phyloP scores from a whole-genome alignment of 495 filamentous ascomycete species.

The Penicillium silybi region DNA sequence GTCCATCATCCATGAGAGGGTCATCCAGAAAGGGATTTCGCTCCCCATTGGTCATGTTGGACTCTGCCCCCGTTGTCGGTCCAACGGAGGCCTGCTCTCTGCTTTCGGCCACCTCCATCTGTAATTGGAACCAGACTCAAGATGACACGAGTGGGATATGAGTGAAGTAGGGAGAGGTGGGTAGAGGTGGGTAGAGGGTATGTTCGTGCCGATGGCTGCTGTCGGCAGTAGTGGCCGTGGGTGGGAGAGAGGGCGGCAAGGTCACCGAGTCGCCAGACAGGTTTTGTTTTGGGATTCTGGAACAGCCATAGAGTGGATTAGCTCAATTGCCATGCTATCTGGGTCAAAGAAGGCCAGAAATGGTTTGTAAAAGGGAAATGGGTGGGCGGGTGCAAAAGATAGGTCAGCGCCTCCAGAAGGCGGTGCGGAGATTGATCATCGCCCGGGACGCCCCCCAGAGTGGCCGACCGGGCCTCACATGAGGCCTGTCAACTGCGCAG shows the following conservation, averaged over 20 bases:
- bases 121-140: background rate
- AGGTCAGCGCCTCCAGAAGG: slow-evolving; percentile 35
- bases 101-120: slow-evolving; percentile 44
- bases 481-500: slow-evolving; percentile 24
- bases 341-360: background rate
- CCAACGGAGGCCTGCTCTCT: slow-evolving; percentile 36
- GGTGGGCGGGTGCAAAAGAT: slow-evolving; percentile 21
- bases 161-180: background rate
- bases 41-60: slow-evolving; percentile 36
- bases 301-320: slow-evolving; percentile 18
- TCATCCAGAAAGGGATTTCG: slow-evolving; percentile 37
- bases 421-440: slow-evolving; percentile 50
- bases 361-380: slow-evolving; percentile 12
- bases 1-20: slow-evolving; percentile 41
- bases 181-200: no score
- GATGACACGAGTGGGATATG: slow-evolving; percentile 1
- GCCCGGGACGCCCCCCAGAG: slow-evolving; percentile 34
- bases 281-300: slow-evolving; percentile 11
- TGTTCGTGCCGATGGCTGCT: slow-evolving; percentile 7
- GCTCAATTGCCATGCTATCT: slow-evolving; percentile 26
- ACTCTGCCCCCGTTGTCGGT: slow-evolving; percentile 30
- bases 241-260: slow-evolving; percentile 19
- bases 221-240: slow-evolving; percentile 14
- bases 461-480: slow-evolving; percentile 20
- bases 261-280: slow-evolving; percentile 16